A percentile compares a stretch with the other conserved stretches of the same genome.
Evolutionary conservation across 148 eudicot species (phyloP).

Genomic region (Linanthus parryae): DNA sequence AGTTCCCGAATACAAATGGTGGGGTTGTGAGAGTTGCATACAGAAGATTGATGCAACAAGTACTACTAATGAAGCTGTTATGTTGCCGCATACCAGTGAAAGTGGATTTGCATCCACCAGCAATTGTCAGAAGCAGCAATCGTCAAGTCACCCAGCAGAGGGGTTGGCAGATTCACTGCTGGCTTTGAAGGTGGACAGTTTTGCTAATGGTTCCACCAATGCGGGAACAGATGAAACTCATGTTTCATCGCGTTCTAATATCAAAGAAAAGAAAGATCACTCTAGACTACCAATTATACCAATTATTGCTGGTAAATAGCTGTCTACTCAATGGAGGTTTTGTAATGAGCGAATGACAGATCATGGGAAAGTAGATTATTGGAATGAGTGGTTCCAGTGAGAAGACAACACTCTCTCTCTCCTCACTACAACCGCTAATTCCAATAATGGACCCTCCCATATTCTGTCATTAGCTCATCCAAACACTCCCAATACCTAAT

Average conservation of each 20-base stretch:
- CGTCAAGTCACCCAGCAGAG: neutral
- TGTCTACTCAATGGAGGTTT: neutral
- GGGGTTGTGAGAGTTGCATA: conserved; percentile 45
- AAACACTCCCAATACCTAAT: too few species aligned
- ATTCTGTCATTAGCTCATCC: too few species aligned
- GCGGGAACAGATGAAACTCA: conserved; percentile 11
- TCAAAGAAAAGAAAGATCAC: conserved; percentile 19
- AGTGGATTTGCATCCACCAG: conserved; percentile 2
- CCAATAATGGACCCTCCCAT: neutral
- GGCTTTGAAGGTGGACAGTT: conserved; percentile 6
- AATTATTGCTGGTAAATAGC: too few species aligned
- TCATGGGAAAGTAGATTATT: neutral
- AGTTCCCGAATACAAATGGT: conserved; percentile 46
- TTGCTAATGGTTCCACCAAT: conserved; percentile 18
- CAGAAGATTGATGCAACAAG: conserved; percentile 17
- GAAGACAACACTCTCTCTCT: neutral
- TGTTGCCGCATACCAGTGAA: conserved; percentile 3
- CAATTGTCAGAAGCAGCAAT: conserved; percentile 5
- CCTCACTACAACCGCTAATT: neutral
- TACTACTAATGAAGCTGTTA: conserved; percentile 6
- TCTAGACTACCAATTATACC: neutral
- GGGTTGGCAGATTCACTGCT: conserved; percentile 12
- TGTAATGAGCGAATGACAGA: neutral
- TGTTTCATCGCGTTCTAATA: conserved; percentile 9
- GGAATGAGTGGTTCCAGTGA: neutral